Conservation (phyloP, 345 rosid species). For the Eucalyptus pauciflora region DNA sequence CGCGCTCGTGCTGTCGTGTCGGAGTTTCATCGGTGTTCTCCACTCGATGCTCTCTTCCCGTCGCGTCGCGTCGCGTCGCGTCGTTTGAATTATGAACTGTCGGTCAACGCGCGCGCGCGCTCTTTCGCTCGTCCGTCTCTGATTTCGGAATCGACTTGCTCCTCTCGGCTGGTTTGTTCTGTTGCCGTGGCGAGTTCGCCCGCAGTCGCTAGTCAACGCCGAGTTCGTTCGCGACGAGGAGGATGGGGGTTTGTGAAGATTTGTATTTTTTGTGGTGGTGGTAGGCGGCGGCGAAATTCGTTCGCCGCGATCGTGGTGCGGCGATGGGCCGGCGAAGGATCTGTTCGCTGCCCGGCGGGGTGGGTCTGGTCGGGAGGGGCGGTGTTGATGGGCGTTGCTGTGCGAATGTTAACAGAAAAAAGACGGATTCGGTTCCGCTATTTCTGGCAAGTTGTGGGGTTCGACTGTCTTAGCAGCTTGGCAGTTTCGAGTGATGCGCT, state of each 20-base stretch:
- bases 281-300: background rate
- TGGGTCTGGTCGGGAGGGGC: background rate
- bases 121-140: background rate
- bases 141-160: background rate
- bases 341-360: background rate
- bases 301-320: background rate
- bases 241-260: background rate
- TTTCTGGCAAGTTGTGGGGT: background rate
- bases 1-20: background rate
- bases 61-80: rapidly evolving
- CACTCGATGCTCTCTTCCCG: background rate
- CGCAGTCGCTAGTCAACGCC: background rate
- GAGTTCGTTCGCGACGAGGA: background rate
- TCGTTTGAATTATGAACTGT: background rate
- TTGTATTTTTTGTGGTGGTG: background rate
- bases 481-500: background rate
- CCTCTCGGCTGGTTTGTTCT: background rate
- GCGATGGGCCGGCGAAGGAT: background rate
- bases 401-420: background rate
- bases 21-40: background rate
- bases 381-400: background rate
- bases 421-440: background rate
- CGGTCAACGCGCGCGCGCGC: background rate
- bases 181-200: background rate
- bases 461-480: background rate